Conservation (phyloP, 2,329 filamentous ascomycete species). For the Aspergillus sp. region DNA sequence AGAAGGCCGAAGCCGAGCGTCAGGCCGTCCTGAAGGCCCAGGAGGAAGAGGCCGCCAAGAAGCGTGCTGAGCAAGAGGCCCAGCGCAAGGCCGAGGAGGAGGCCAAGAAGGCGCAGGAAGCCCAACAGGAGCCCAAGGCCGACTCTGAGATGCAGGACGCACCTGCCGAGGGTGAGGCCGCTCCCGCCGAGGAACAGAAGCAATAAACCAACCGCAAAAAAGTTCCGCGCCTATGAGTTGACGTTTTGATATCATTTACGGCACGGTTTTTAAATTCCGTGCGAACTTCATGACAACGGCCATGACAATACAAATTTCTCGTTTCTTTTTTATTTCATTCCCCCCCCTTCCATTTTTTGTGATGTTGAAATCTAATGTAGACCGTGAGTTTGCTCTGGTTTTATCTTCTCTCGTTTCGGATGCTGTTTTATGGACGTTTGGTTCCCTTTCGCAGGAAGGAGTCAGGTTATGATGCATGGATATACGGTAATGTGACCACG, state of each 20-base stretch:
- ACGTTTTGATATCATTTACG: background rate
- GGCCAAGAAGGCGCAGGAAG: constrained; percentile 47
- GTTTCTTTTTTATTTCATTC: constrained; percentile 1
- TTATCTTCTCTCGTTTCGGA: background rate
- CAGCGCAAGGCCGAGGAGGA: constrained; percentile 70
- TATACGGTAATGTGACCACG: background rate
- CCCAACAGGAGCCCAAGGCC: constrained; percentile 37
- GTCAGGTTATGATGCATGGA: constrained; percentile 1
- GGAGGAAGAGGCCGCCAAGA: constrained; percentile 59
- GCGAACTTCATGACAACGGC: constrained; percentile 16
- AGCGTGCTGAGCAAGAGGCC: constrained; percentile 61
- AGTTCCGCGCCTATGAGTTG: constrained; percentile 1
- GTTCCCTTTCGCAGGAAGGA: background rate
- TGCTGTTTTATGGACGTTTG: background rate
- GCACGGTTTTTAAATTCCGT: background rate
- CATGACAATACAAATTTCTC: constrained; percentile 16
- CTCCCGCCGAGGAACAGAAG: constrained; percentile 33
- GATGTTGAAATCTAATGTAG: constrained; percentile 2
- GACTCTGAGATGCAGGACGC: constrained; percentile 58
- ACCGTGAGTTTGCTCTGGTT: constrained; percentile 1
- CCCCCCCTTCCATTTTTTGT: constrained; percentile 5
- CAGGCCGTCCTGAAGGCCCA: constrained; percentile 60
- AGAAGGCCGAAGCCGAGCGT: constrained; percentile 85
- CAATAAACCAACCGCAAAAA: constrained; percentile 21
- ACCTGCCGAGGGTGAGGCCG: constrained; percentile 34